Evolutionary conservation across 805 yeast genomes (phyloP).

Genomic region (Tetrapisispora pingtungensis): DNA sequence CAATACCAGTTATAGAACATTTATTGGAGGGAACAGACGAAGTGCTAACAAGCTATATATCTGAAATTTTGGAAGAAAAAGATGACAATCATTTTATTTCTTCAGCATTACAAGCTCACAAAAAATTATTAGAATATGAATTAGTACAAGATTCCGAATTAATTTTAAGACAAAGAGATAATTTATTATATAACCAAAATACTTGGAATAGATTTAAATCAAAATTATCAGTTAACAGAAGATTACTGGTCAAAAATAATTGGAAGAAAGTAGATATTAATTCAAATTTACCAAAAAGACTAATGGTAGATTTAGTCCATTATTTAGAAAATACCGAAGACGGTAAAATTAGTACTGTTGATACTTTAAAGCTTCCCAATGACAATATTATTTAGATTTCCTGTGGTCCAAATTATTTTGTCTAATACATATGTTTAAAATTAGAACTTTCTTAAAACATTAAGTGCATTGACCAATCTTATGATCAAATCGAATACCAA

Average conservation of each 20-base stretch:
- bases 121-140: constrained; percentile 57
- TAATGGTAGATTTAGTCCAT: background rate
- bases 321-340: no score
- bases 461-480: no score
- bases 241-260: background rate
- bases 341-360: no score
- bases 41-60: constrained; percentile 9
- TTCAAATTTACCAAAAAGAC: background rate
- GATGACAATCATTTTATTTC: constrained; percentile 11
- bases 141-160: constrained; percentile 49
- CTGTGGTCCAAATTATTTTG: no score
- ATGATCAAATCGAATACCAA: no score
- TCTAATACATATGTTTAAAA: no score
- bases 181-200: background rate
- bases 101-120: constrained; percentile 14
- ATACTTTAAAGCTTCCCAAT: no score
- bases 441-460: no score
- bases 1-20: constrained; percentile 51
- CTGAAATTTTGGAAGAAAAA: constrained; percentile 14
- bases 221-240: background rate
- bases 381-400: no score
- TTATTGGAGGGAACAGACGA: constrained; percentile 16
- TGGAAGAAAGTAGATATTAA: background rate
- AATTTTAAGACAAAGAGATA: constrained; percentile 40
- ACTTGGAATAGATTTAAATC: background rate